Base-by-base conservation (phyloP, 202 grass and related monocot species). In the Hordeum pubiflorum region DNA sequence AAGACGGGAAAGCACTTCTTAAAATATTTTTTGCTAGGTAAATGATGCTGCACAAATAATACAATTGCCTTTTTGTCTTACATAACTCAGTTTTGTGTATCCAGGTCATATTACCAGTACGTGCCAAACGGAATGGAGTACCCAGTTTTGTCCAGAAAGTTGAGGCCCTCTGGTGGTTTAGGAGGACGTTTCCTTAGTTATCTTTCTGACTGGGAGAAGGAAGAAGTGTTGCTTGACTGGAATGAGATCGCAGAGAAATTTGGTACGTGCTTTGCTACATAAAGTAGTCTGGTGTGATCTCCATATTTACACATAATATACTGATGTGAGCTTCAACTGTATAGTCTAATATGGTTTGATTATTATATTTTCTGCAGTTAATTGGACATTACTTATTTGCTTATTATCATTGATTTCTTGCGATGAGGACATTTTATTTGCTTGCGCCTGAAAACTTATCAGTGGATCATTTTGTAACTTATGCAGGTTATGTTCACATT, bases 401-500 rank as follows among this genome's bases (percentile, higher is more conserved):
- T 85, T 43, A 8, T 74, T 43, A 82, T 80, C 55, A 58, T 62
- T 8, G 5, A 20, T 52, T 70, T 69, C 14, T 33, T 10, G 18
- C 54, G 40, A 57, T 3, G 34, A 71, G 9, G 18, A 39, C 72
- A 22, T 54, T 74, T 86, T 54, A 27, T 54, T 70, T 82, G 9
- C 24, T 63, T 80, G 58, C 3, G 2, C 44, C 37, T 62, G 44
- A 50, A 72, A 37, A 62, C 41, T 80, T 39, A 61, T 56, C 60
- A 79, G 33, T 69, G 71, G 52, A 46, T 55, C 72, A 41, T 43
- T 71, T 77, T 18, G 18, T 66, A 83, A 87, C 14, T 64, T 80
- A n/a, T 82, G 72, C 87, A 95, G 92, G 95, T 88, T 98, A 98
- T 93, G 92, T 94, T 56, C 90, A 97, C 86, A 93, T 97, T 76